Percentiles rank a stretch among this genome's conserved stretches.
Evolutionary conservation across 1,284 basidiomycete genomes (phyloP).

Genomic region (Pholiota adiposa): DNA sequence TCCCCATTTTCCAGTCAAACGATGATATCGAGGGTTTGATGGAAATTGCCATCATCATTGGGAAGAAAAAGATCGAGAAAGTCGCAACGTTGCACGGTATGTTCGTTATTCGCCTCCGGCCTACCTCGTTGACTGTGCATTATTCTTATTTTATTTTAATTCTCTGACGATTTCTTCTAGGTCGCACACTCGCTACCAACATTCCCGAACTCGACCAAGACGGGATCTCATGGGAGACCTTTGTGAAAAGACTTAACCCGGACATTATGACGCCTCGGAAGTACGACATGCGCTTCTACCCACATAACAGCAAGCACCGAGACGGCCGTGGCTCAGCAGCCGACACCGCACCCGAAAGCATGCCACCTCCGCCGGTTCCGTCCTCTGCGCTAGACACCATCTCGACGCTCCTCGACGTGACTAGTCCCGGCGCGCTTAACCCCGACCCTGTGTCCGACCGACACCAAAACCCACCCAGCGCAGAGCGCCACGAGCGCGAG

Average conservation of each 20-base stretch:
- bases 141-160: slow-evolving; percentile 1
- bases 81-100: slow-evolving; percentile 89
- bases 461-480: slow-evolving; percentile 26
- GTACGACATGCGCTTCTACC: slow-evolving; percentile 57
- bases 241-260: slow-evolving; percentile 82
- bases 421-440: too few relatives aligned
- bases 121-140: neutral
- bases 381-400: neutral
- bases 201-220: slow-evolving; percentile 74
- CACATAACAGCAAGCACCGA: slow-evolving; percentile 43
- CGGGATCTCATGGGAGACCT: slow-evolving; percentile 70
- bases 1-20: slow-evolving; percentile 93
- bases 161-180: slow-evolving; percentile 53
- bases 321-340: slow-evolving; percentile 24
- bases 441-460: slow-evolving; percentile 7
- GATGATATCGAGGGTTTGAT: slow-evolving; percentile 96
- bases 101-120: slow-evolving; percentile 30
- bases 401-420: neutral
- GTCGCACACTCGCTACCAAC: slow-evolving; percentile 86
- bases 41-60: slow-evolving; percentile 92
- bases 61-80: slow-evolving; percentile 84
- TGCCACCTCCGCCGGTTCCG: neutral
- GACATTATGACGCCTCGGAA: slow-evolving; percentile 61
- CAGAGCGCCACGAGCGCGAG: slow-evolving; percentile 47
- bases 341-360: too few relatives aligned